Conservation (phyloP, 1,139 yeast genomes). For the Taphrina flavorubra region DNA sequence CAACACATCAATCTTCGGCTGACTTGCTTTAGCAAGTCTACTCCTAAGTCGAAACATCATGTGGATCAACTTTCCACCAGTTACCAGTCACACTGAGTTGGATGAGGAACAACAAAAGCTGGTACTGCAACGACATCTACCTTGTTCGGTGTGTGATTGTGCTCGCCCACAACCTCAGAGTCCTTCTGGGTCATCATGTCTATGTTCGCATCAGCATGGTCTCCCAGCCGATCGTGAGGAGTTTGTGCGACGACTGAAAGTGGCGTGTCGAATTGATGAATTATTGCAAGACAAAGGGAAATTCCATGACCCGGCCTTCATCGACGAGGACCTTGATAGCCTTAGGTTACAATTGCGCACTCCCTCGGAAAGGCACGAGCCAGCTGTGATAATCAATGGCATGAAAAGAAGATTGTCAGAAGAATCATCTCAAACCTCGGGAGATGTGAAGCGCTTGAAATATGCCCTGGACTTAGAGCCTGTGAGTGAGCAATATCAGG, state of each 20-base stretch:
- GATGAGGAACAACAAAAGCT: constrained; percentile 18
- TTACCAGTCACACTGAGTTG: constrained; percentile 4
- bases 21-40: no score
- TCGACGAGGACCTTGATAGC: constrained; percentile 40
- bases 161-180: constrained; percentile 6
- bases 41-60: not conserved
- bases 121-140: constrained; percentile 26
- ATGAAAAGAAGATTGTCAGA: constrained; percentile 16
- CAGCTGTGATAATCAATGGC: not conserved
- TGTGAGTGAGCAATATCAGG: not conserved
- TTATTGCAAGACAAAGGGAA: constrained; percentile 39
- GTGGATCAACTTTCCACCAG: constrained; percentile 33
- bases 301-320: constrained; percentile 32
- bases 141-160: constrained; percentile 39
- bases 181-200: constrained; percentile 8
- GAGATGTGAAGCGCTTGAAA: constrained; percentile 21
- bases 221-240: constrained; percentile 32
- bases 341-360: constrained; percentile 27
- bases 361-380: not conserved
- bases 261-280: constrained; percentile 41
- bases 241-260: constrained; percentile 34
- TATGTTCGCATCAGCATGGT: constrained; percentile 27
- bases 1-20: no score
- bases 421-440: not conserved
- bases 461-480: constrained; percentile 20